Percentiles rank a stretch among this genome's conserved stretches.
Conservation (phyloP, 441 rosid genomes). For the Sinapis alba region DNA sequence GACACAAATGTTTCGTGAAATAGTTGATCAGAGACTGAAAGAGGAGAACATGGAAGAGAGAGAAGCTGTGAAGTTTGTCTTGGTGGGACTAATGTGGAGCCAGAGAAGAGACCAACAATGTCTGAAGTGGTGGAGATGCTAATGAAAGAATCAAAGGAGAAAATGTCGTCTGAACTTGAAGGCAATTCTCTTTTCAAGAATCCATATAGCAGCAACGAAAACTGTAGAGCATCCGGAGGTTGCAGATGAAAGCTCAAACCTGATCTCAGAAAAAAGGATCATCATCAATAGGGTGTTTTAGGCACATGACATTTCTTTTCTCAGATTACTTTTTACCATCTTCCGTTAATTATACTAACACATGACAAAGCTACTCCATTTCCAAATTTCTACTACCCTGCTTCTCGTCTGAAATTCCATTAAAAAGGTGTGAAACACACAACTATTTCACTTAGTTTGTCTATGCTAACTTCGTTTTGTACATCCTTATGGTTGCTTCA, state of each 20-base stretch:
- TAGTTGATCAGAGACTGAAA: constrained; percentile 49
- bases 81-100: constrained; percentile 56
- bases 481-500: background rate
- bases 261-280: constrained; percentile 22
- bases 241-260: constrained; percentile 50
- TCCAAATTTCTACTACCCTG: background rate
- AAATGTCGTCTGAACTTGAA: background rate
- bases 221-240: constrained; percentile 17
- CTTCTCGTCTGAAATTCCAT: background rate
- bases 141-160: background rate
- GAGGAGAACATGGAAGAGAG: constrained; percentile 47
- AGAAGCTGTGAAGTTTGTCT: constrained; percentile 43
- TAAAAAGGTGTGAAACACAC: background rate
- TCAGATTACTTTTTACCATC: background rate
- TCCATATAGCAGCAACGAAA: constrained; percentile 17
- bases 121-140: constrained; percentile 5
- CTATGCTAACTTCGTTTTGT: background rate
- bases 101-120: constrained; percentile 61
- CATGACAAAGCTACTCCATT: background rate
- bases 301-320: background rate
- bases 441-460: background rate
- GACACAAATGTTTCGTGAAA: constrained; percentile 70
- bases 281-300: background rate
- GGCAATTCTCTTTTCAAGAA: constrained; percentile 45
- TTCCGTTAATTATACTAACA: background rate